phyloP scores from a whole-genome alignment of 1,284 basidiomycete species.

The Caloboletus firmus region DNA sequence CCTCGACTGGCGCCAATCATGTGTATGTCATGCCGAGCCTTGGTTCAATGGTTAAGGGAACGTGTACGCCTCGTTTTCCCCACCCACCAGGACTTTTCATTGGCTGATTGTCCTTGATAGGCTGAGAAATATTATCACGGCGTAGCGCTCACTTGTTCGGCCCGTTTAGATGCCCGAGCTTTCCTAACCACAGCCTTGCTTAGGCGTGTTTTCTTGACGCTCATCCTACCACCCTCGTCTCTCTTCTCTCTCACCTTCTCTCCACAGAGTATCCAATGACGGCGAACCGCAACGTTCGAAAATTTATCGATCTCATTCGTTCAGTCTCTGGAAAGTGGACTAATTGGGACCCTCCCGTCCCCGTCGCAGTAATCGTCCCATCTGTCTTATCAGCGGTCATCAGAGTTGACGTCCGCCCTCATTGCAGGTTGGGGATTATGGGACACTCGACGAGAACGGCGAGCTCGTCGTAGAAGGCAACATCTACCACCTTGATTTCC shows the following conservation, averaged over 20 bases:
- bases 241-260: not conserved
- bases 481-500: constrained; percentile 13
- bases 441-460: constrained; percentile 8
- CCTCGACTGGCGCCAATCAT: too few species aligned
- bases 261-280: not conserved
- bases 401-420: not conserved
- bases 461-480: constrained; percentile 17
- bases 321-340: constrained; percentile 15
- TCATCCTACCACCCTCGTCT: not conserved
- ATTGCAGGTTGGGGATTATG: constrained; percentile 11
- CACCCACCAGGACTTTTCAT: not conserved
- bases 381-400: not conserved
- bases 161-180: not conserved
- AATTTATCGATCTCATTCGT: constrained; percentile 9
- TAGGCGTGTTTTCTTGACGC: not conserved
- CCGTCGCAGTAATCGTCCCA: constrained; percentile 4
- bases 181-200: not conserved
- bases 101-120: not conserved
- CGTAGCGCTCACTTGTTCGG: not conserved
- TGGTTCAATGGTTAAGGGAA: not conserved
- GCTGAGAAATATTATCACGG: not conserved
- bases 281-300: not conserved
- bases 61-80: not conserved
- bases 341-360: constrained; percentile 18
- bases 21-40: too few species aligned